These are phyloP conservation scores for Alternaria arborescens DNA, from an alignment of 2,329 filamentous ascomycete species.

Conservation along the genomic window DNA sequence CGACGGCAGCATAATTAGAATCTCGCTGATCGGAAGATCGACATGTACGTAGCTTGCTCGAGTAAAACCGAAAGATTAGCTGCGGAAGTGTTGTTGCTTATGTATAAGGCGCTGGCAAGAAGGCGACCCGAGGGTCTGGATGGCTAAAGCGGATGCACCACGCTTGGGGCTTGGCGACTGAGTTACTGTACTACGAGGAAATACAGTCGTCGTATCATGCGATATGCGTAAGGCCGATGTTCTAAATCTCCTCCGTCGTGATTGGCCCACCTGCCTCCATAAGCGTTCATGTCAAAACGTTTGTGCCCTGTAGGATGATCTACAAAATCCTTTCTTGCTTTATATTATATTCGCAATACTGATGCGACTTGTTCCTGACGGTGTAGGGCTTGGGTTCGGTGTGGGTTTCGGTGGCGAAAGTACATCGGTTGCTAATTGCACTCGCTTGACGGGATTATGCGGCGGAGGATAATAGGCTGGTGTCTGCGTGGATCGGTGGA, in stretches of 20 bases:
- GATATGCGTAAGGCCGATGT: background rate
- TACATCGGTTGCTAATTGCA: conserved; percentile 43
- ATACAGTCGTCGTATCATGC: background rate
- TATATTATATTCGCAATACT: conserved; percentile 57
- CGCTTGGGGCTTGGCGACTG: background rate
- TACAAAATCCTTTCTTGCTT: conserved; percentile 6
- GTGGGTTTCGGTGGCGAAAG: conserved; percentile 30
- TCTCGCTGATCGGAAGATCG: background rate
- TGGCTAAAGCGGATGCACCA: background rate
- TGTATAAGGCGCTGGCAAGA: background rate
- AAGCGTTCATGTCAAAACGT: background rate
- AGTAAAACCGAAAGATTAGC: background rate
- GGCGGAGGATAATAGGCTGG: conserved; percentile 47
- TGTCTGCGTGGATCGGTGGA: conserved; percentile 35
- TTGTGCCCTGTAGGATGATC: background rate
- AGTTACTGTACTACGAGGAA: background rate
- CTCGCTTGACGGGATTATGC: conserved; percentile 50
- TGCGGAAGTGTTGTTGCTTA: background rate
- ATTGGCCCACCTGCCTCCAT: background rate
- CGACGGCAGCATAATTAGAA: background rate
- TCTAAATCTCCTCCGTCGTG: background rate
- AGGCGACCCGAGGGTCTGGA: background rate
- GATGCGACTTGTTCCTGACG: conserved; percentile 55
- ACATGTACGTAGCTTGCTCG: background rate
- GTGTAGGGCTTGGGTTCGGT: conserved; percentile 33